Percentiles rank a stretch among this genome's conserved stretches.
These are phyloP conservation scores for Metrosideros polymorpha DNA, from an alignment of 441 rosid genomes.

Conservation along the genomic window DNA sequence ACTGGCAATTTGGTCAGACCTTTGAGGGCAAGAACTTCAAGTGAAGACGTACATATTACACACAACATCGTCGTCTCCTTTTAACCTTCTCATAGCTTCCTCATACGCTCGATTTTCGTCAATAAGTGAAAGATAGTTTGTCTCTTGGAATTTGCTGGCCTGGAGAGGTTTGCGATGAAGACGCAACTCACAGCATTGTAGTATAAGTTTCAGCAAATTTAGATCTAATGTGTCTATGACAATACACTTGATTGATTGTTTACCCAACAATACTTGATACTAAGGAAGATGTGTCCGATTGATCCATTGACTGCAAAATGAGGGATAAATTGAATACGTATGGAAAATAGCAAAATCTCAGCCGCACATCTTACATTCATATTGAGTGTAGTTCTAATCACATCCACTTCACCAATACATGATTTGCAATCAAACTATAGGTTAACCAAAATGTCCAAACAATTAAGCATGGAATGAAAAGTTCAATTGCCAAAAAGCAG, in stretches of 20 bases:
- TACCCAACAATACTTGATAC: not conserved
- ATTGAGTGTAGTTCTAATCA: not conserved
- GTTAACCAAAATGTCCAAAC: not conserved
- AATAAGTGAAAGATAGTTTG: not conserved
- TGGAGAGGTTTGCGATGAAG: conserved; percentile 1
- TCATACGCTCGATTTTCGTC: not conserved
- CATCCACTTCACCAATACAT: not conserved
- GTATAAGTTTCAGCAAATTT: not conserved
- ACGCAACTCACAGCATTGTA: not conserved
- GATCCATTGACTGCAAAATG: not conserved
- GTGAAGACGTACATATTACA: not conserved
- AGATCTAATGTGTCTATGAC: not conserved
- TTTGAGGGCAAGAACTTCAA: conserved; percentile 42
- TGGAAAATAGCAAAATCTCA: not conserved
- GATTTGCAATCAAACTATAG: not conserved
- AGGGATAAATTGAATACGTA: not conserved
- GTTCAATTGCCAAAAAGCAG: not conserved
- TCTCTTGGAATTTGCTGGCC: not conserved
- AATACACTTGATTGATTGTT: not conserved
- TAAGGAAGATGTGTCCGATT: not conserved
- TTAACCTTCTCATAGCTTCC: not conserved
- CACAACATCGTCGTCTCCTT: not conserved
- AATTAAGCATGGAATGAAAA: not conserved
- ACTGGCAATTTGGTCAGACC: conserved; percentile 45
- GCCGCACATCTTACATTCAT: not conserved